These are phyloP conservation scores for Tulasnella sp. DNA, from an alignment of 768 basidiomycete genomes.

Conservation along the genomic window DNA sequence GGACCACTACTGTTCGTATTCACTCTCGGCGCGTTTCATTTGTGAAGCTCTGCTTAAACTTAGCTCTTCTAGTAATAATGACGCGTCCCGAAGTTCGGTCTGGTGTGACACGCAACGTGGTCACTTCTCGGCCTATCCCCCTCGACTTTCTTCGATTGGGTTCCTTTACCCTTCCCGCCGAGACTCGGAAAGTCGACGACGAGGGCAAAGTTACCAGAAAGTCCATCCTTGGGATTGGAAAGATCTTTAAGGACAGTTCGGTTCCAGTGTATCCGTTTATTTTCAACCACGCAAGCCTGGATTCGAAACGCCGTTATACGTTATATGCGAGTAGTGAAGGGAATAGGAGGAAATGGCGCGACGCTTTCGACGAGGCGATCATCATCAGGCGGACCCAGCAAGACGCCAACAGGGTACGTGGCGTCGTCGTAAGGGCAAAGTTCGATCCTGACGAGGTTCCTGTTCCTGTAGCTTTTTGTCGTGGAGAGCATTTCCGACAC, in stretches of 20 bases:
- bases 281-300: constrained; percentile 68
- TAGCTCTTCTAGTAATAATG: constrained; percentile 30
- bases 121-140: constrained; percentile 75
- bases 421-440: background rate
- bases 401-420: constrained; percentile 71
- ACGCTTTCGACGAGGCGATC: constrained; percentile 62
- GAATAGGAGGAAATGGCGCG: constrained; percentile 65
- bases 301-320: constrained; percentile 65
- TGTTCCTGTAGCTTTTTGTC: constrained; percentile 64
- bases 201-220: background rate
- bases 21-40: background rate
- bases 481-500: constrained; percentile 61
- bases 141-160: constrained; percentile 77
- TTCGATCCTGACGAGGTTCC: background rate
- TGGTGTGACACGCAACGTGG: constrained; percentile 49
- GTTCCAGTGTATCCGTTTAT: constrained; percentile 71
- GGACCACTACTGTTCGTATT: constrained; percentile 71
- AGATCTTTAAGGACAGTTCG: constrained; percentile 48
- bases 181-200: constrained; percentile 59
- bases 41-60: background rate
- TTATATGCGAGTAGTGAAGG: constrained; percentile 65
- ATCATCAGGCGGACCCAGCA: constrained; percentile 64
- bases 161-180: constrained; percentile 61
- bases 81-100: constrained; percentile 5
- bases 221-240: background rate